Percentiles rank a stretch among this genome's conserved stretches.
Evolutionary conservation across 768 basidiomycete species (phyloP).

Genomic region (Mrakia blollopis): DNA sequence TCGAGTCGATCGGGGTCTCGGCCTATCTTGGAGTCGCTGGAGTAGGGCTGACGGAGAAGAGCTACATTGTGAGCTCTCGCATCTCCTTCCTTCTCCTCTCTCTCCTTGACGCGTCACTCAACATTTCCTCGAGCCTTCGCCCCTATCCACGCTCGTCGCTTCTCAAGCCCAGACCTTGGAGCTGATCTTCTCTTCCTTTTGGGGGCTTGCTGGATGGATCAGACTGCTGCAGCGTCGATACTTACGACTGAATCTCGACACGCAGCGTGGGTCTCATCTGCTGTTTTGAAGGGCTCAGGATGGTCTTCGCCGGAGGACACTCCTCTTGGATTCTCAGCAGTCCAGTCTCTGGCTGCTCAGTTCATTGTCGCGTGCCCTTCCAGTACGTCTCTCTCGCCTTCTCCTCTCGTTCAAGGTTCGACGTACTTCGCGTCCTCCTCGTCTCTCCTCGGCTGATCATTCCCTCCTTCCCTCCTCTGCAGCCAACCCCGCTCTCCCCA

Average conservation of each 20-base stretch:
- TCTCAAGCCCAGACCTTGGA: background rate
- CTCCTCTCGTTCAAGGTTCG: background rate
- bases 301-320: conserved; percentile 62
- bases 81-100: background rate
- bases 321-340: conserved; percentile 47
- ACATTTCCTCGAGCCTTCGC: background rate
- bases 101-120: background rate
- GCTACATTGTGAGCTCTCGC: conserved; percentile 1
- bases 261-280: conserved; percentile 56
- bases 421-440: background rate
- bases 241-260: conserved; percentile 61
- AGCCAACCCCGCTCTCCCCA: conserved; percentile 52
- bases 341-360: conserved; percentile 49
- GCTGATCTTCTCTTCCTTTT: background rate
- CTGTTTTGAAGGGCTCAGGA: conserved; percentile 50
- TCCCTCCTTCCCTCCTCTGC: background rate
- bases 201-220: conserved; percentile 36
- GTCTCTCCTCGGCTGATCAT: background rate
- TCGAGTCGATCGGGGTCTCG: conserved; percentile 57
- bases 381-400: conserved; percentile 49
- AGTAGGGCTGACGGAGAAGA: background rate
- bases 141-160: background rate
- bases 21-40: conserved; percentile 55
- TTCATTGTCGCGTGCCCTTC: conserved; percentile 40
- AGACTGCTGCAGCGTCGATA: conserved; percentile 59